Percentiles rank a stretch among this genome's conserved stretches.
Conservation (phyloP, 257 asterid species). For the Penstemon davidsonii region DNA sequence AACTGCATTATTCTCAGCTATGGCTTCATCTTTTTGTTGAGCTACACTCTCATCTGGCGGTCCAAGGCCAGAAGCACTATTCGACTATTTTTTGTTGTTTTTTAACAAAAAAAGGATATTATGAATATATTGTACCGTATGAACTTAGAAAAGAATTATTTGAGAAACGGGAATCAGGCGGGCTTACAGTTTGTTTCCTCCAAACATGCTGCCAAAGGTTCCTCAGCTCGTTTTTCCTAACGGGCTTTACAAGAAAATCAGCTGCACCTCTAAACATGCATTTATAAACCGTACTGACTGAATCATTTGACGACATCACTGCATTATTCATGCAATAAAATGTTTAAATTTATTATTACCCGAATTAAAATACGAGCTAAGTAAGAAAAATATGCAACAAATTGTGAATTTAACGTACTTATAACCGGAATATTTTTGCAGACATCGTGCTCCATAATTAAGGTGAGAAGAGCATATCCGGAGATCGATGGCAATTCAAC, state of each 20-base stretch:
- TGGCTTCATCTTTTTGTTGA: constrained; percentile 71
- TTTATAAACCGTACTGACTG: constrained; percentile 84
- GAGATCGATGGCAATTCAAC: constrained; percentile 90
- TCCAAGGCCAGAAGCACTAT: constrained; percentile 50
- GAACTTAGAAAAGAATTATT: neutral
- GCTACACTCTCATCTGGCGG: constrained; percentile 76
- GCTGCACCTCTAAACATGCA: constrained; percentile 97
- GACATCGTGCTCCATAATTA: constrained; percentile 83
- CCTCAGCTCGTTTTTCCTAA: constrained; percentile 86
- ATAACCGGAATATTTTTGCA: constrained; percentile 96
- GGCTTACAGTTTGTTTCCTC: constrained; percentile 92
- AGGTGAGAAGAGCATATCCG: constrained; percentile 92
- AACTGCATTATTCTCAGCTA: constrained; percentile 71
- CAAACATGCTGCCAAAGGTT: constrained; percentile 99
- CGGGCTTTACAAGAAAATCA: constrained; percentile 93
- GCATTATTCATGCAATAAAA: constrained; percentile 26
- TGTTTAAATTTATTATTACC: neutral
- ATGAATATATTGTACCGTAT: neutral
- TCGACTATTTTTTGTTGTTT: constrained; percentile 43
- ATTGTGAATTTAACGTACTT: constrained; percentile 48
- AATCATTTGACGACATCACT: constrained; percentile 97
- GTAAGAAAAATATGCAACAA: neutral
- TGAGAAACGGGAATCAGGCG: constrained; percentile 13
- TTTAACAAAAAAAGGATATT: constrained; percentile 11
- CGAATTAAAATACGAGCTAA: neutral